These are phyloP conservation scores for Aegilops speltoides DNA, from an alignment of 176 grass and related monocot genomes.

Conservation along the genomic window DNA sequence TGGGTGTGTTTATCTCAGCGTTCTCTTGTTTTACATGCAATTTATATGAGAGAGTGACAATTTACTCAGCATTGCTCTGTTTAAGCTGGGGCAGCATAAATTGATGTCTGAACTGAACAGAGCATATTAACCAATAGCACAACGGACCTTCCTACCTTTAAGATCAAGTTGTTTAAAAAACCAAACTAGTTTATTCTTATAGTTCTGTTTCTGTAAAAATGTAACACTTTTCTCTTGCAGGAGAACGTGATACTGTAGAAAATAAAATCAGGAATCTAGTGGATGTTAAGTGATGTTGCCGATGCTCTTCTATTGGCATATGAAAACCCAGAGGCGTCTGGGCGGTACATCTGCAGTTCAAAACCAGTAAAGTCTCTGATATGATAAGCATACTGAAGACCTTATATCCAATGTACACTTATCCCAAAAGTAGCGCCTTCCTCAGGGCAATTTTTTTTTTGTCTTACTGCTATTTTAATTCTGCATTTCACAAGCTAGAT, in stretches of 20 bases:
- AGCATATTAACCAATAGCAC: neutral
- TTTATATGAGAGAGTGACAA: neutral
- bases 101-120: neutral
- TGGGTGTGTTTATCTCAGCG: neutral
- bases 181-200: neutral
- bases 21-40: neutral
- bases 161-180: neutral
- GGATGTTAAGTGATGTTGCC: constrained; percentile 48
- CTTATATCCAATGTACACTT: constrained; percentile 36
- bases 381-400: constrained; percentile 42
- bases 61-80: neutral
- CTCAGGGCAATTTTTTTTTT: neutral
- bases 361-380: constrained; percentile 30
- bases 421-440: constrained; percentile 43
- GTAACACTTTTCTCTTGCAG: constrained; percentile 19
- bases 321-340: constrained; percentile 37
- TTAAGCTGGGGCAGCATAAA: neutral
- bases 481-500: neutral
- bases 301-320: constrained; percentile 49
- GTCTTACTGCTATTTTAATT: neutral
- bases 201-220: neutral
- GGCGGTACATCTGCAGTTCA: constrained; percentile 51
- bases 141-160: neutral
- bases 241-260: constrained; percentile 30
- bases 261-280: constrained; percentile 34